phyloP scores from a whole-genome alignment of 2,329 filamentous ascomycete genomes.

The Botrytis hyacinthi region DNA sequence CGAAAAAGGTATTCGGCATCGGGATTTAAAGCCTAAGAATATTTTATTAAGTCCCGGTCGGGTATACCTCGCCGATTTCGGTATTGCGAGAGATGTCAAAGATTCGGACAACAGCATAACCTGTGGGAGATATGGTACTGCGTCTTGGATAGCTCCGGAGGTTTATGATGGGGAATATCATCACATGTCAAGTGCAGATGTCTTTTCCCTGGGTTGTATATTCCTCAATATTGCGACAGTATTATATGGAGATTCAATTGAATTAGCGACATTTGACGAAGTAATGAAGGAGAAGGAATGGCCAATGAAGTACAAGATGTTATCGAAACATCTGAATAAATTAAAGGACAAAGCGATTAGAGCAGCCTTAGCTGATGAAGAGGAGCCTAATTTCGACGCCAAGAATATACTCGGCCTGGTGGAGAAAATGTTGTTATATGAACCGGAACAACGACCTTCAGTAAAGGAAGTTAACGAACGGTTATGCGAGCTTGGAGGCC shows the following conservation, averaged over 20 bases:
- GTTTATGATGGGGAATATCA: slow-evolving; percentile 41
- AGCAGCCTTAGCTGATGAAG: slow-evolving; percentile 25
- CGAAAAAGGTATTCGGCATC: slow-evolving; percentile 45
- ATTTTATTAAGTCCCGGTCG: slow-evolving; percentile 47
- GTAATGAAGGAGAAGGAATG: slow-evolving; percentile 37
- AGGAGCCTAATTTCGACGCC: slow-evolving; percentile 29
- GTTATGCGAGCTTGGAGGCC: slow-evolving; percentile 46
- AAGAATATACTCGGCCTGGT: slow-evolving; percentile 46
- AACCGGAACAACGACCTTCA: slow-evolving; percentile 50
- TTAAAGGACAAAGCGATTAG: slow-evolving; percentile 23
- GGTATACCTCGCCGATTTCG: slow-evolving; percentile 51
- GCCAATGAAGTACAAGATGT: slow-evolving; percentile 39
- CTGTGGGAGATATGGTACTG: slow-evolving; percentile 42
- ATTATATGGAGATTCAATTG: slow-evolving; percentile 42
- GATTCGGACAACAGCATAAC: slow-evolving; percentile 48
- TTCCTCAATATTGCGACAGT: slow-evolving; percentile 47
- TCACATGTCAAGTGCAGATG: slow-evolving; percentile 49
- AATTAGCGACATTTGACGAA: slow-evolving; percentile 43
- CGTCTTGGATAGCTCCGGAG: slow-evolving; percentile 49
- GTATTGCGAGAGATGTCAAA: slow-evolving; percentile 48
- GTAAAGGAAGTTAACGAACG: slow-evolving; percentile 51
- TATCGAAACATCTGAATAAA: slow-evolving; percentile 26
- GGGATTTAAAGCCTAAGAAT: slow-evolving; percentile 50
- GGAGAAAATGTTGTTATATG: slow-evolving; percentile 51
- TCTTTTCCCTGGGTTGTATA: slow-evolving; percentile 49